Evolutionary conservation across 192 early-diverging fungal genomes (phyloP).

Genomic region (Mortierella claussenii): DNA sequence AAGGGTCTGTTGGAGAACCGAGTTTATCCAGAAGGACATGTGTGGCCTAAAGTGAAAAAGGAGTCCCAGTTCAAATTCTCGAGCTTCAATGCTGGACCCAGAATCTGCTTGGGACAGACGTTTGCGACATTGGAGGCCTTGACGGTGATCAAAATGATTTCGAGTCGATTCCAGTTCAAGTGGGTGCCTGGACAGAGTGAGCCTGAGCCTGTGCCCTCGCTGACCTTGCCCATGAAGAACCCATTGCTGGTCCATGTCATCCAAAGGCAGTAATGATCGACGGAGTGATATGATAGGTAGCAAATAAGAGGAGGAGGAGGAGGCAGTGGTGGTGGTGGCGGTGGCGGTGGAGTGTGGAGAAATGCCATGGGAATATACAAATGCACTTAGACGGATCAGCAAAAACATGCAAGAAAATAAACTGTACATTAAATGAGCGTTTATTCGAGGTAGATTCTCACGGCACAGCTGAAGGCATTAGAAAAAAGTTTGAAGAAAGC

Average conservation of each 20-base stretch:
- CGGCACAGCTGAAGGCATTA: too few relatives aligned
- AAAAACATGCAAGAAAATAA: too few relatives aligned
- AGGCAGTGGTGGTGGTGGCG: too few relatives aligned
- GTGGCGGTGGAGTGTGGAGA: too few relatives aligned
- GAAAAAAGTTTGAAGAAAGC: too few relatives aligned
- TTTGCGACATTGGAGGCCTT: constrained; percentile 52
- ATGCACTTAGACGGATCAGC: too few relatives aligned
- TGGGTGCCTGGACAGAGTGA: constrained; percentile 35
- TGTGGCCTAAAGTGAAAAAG: constrained; percentile 36
- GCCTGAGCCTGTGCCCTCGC: constrained; percentile 27
- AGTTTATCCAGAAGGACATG: constrained; percentile 13
- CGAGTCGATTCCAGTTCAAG: constrained; percentile 50
- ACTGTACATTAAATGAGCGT: too few relatives aligned
- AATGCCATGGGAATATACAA: too few relatives aligned
- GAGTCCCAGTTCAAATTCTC: constrained; percentile 59
- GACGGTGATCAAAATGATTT: constrained; percentile 23
- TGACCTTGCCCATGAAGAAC: constrained; percentile 55
- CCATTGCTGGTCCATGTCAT: constrained; percentile 50
- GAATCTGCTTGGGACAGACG: constrained; percentile 52
- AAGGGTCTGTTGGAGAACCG: constrained; percentile 25
- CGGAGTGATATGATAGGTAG: too few relatives aligned
- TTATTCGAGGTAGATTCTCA: too few relatives aligned
- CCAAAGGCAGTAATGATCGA: constrained; percentile 7
- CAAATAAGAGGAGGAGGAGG: too few relatives aligned
- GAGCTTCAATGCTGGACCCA: constrained; percentile 69